Evolutionary conservation across 1,284 basidiomycete species (phyloP).

Genomic region (Waitea zeae): DNA sequence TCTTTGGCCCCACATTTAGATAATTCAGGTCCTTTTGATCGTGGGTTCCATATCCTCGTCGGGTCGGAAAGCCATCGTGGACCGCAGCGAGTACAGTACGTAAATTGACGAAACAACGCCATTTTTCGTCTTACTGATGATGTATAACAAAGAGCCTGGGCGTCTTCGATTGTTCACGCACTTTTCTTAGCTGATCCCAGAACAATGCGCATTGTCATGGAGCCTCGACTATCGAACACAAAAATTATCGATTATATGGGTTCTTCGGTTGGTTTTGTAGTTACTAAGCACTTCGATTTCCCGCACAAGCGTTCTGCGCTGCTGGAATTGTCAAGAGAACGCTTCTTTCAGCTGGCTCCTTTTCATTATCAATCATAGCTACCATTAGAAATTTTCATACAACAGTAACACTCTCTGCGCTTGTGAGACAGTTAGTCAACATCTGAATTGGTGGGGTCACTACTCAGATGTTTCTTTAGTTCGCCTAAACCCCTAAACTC

Average conservation of each 20-base stretch:
- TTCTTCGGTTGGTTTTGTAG: background rate
- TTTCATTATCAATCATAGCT: background rate
- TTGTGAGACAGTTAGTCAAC: too few relatives aligned
- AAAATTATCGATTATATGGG: background rate
- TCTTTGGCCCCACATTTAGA: background rate
- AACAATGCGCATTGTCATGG: background rate
- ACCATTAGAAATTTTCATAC: too few relatives aligned
- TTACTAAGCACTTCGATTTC: background rate
- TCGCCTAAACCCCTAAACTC: too few relatives aligned
- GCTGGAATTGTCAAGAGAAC: background rate
- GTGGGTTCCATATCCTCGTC: background rate
- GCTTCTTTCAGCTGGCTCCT: background rate
- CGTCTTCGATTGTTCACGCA: background rate
- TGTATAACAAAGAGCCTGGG: background rate
- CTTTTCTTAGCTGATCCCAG: background rate
- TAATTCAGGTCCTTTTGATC: background rate
- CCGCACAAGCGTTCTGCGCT: background rate
- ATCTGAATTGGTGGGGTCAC: too few relatives aligned
- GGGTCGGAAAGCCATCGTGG: background rate
- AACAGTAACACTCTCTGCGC: too few relatives aligned
- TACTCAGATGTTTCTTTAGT: too few relatives aligned
- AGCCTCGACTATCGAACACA: background rate
- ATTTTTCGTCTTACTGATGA: too few relatives aligned
- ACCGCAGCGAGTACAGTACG: background rate
- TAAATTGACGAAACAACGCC: too few relatives aligned